These are phyloP conservation scores for Nakazawaea ambrosiae DNA, from an alignment of 805 yeast genomes.

Conservation along the genomic window DNA sequence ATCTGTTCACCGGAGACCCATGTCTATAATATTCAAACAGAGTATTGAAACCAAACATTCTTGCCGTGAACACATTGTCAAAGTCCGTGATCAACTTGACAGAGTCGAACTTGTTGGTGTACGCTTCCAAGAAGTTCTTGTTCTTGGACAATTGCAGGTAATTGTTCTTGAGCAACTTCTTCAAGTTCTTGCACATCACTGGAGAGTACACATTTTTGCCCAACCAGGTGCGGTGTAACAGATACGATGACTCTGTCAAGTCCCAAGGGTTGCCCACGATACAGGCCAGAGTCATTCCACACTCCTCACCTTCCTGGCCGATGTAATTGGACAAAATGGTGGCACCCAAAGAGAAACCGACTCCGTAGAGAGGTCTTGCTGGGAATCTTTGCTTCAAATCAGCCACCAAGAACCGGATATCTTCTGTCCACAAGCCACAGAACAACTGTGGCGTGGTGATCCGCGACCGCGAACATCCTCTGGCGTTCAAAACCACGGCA, in stretches of 20 bases:
- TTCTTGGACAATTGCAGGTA: slow-evolving; percentile 28
- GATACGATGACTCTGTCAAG: slow-evolving; percentile 39
- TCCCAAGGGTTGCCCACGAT: slow-evolving; percentile 75
- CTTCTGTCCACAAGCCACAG: slow-evolving; percentile 67
- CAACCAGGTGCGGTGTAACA: slow-evolving; percentile 32
- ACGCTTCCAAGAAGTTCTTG: slow-evolving; percentile 17
- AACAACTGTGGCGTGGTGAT: slow-evolving; percentile 65
- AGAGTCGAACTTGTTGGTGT: slow-evolving; percentile 16
- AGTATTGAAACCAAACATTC: slow-evolving; percentile 56
- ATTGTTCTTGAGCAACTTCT: slow-evolving; percentile 36
- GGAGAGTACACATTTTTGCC: slow-evolving; percentile 44
- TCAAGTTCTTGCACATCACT: slow-evolving; percentile 41
- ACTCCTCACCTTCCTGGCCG: slow-evolving; percentile 52
- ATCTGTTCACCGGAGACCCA: slow-evolving; percentile 50
- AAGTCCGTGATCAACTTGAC: slow-evolving; percentile 42
- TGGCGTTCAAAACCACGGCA: slow-evolving; percentile 57
- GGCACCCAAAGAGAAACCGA: slow-evolving; percentile 83
- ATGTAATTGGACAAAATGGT: slow-evolving; percentile 63
- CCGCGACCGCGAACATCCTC: slow-evolving; percentile 72
- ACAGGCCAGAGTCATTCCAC: slow-evolving; percentile 45
- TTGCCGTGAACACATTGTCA: slow-evolving; percentile 60
- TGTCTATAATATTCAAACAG: slow-evolving; percentile 59
- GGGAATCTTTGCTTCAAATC: slow-evolving; percentile 49
- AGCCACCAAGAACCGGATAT: slow-evolving; percentile 49
- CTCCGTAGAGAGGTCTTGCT: slow-evolving; percentile 52